Evolutionary conservation across 352 stramenopile genomes (phyloP).

Genomic region (Peronospora destructor): DNA sequence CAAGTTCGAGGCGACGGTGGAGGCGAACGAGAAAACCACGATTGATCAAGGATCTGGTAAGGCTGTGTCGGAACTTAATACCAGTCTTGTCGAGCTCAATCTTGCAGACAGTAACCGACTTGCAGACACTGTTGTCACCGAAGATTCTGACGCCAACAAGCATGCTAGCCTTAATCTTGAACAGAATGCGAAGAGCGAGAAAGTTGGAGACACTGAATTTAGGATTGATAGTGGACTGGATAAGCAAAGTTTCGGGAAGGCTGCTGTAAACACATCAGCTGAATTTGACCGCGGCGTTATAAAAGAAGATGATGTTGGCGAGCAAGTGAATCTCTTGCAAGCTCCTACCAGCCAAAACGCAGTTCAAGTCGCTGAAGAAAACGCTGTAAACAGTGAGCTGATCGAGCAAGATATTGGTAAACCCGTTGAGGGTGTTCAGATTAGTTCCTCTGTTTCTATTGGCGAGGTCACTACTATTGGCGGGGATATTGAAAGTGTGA

Average conservation of each 20-base stretch:
- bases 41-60: conserved; percentile 4
- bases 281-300: not conserved
- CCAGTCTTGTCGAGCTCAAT: not conserved
- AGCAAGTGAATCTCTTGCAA: conserved; percentile 1
- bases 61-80: not conserved
- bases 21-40: not conserved
- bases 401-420: conserved; percentile 9
- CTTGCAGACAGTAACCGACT: not conserved
- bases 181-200: not conserved
- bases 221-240: not conserved
- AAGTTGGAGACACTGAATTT: not conserved
- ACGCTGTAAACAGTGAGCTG: not conserved
- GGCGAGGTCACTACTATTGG: not conserved
- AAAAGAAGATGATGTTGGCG: not conserved
- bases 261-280: not conserved
- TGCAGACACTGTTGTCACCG: not conserved
- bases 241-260: not conserved
- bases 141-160: not conserved
- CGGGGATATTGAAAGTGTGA: not conserved
- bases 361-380: not conserved
- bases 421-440: not conserved
- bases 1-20: not conserved
- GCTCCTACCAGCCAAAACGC: not conserved
- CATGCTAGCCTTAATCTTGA: conserved; percentile 3
- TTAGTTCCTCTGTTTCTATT: not conserved